phyloP scores from a whole-genome alignment of 306 rosid genomes.

The Argentina anserina region DNA sequence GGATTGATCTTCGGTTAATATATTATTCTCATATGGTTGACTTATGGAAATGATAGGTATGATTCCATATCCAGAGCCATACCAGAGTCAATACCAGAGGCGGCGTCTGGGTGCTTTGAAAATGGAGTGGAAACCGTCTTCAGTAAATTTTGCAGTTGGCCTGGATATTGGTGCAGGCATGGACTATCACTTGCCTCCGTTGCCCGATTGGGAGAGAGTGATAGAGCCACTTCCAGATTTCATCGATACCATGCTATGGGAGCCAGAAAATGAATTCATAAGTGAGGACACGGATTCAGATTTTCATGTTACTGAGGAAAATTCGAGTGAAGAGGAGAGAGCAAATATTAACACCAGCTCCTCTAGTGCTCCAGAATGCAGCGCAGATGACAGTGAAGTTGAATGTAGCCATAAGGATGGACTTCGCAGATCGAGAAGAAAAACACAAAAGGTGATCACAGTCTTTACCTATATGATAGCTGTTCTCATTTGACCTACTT shows the following conservation, averaged over 20 bases:
- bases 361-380: constrained; percentile 54
- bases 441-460: constrained; percentile 42
- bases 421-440: constrained; percentile 78
- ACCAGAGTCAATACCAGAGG: constrained; percentile 72
- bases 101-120: constrained; percentile 87
- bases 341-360: constrained; percentile 50
- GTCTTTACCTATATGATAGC: constrained; percentile 16
- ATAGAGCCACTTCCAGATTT: constrained; percentile 73
- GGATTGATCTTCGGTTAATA: not conserved
- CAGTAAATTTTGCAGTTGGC: constrained; percentile 60
- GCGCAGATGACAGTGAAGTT: constrained; percentile 40
- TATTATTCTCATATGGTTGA: constrained; percentile 22
- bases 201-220: constrained; percentile 84
- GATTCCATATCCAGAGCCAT: constrained; percentile 90
- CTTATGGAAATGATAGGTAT: constrained; percentile 47
- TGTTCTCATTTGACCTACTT: constrained; percentile 20
- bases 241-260: constrained; percentile 71
- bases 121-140: constrained; percentile 81
- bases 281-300: constrained; percentile 83
- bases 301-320: constrained; percentile 68
- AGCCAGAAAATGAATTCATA: constrained; percentile 65
- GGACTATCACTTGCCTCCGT: constrained; percentile 63
- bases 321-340: constrained; percentile 61
- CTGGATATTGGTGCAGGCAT: constrained; percentile 52
- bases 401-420: constrained; percentile 48